Percentiles rank a stretch among this genome's conserved stretches.
Conservation (phyloP, 441 rosid genomes). For the Erodium texanum region DNA sequence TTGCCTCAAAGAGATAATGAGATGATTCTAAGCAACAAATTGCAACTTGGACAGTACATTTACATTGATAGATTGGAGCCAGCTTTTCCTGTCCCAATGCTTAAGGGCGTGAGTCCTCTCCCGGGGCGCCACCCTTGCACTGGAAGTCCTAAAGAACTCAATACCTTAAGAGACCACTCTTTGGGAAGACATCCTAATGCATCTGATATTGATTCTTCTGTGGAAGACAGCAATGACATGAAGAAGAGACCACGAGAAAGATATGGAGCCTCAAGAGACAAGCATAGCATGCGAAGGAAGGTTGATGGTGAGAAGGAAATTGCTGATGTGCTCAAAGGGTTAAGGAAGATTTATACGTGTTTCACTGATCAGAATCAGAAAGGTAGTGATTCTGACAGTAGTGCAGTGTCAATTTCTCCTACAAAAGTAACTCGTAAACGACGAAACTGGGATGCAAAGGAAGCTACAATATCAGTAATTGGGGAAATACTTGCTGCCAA, state of each 20-base stretch:
- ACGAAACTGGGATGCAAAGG: constrained; percentile 41
- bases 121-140: constrained; percentile 43
- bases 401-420: constrained; percentile 22
- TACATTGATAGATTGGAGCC: constrained; percentile 52
- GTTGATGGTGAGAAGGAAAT: constrained; percentile 18
- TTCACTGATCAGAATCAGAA: constrained; percentile 8
- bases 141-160: constrained; percentile 42
- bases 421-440: constrained; percentile 26
- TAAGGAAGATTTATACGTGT: constrained; percentile 15
- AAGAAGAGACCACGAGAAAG: constrained; percentile 26
- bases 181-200: too few relatives aligned
- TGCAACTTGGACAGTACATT: constrained; percentile 53
- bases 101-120: constrained; percentile 52
- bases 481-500: constrained; percentile 27
- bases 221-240: constrained; percentile 17
- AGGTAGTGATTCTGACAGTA: constrained; percentile 33
- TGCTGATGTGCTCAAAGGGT: constrained; percentile 11
- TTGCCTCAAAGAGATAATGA: constrained; percentile 60
- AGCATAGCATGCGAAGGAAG: constrained; percentile 6
- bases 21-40: constrained; percentile 47
- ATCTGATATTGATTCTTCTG: too few relatives aligned
- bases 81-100: constrained; percentile 58
- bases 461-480: background rate
- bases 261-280: too few relatives aligned
- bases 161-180: constrained; percentile 31